Conservation (phyloP, 345 rosid species). For the Sonneratia caseolaris region DNA sequence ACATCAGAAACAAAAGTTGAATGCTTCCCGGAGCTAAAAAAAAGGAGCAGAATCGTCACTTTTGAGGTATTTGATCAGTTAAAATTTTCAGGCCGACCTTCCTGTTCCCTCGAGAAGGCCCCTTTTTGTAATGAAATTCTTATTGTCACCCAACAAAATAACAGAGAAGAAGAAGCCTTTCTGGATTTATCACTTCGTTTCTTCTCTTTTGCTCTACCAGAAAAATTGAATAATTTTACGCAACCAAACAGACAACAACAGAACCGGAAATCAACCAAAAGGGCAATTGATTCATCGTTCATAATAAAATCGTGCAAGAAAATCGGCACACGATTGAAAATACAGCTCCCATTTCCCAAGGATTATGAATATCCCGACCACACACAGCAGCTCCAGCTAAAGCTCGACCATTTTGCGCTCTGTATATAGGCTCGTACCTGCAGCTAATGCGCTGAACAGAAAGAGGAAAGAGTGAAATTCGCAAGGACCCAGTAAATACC, state of each 20-base stretch:
- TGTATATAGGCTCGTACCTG: too few species aligned
- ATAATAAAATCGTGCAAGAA: too few species aligned
- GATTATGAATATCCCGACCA: not conserved
- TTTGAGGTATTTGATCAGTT: not conserved
- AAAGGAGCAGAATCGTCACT: not conserved
- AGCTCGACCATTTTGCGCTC: too few species aligned
- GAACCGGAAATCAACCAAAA: not conserved
- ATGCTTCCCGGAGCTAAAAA: not conserved
- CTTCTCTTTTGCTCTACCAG: too few species aligned
- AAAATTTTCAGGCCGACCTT: not conserved
- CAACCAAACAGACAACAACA: not conserved
- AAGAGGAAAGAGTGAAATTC: not conserved
- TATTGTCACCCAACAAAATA: not conserved
- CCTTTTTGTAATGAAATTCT: not conserved
- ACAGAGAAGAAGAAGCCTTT: not conserved
- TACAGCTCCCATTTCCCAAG: not conserved
- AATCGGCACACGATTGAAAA: not conserved
- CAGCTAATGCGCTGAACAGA: not conserved
- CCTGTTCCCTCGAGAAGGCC: not conserved
- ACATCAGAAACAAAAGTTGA: constrained; percentile 16
- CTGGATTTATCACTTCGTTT: too few species aligned
- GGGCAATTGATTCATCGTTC: not conserved
- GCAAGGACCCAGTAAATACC: not conserved
- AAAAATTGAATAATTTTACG: too few species aligned
- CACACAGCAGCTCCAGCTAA: too few species aligned